A percentile compares a stretch with the other conserved stretches of the same genome.
Conservation (phyloP, 306 rosid species). For the Vachellia collinsii region DNA sequence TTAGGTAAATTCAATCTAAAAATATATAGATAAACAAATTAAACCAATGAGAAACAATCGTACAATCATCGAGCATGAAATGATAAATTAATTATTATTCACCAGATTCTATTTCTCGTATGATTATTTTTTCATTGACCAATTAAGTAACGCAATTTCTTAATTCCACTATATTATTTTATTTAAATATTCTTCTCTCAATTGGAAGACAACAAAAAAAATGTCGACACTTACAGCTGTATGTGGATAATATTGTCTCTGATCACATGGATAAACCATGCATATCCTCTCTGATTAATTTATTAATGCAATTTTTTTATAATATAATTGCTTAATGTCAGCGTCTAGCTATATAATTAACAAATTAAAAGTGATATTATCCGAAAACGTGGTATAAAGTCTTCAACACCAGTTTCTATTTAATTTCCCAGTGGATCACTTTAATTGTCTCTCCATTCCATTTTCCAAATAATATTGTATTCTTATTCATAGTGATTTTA, state of each 20-base stretch:
- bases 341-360: background rate
- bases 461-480: conserved; percentile 32
- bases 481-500: conserved; percentile 26
- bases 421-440: conserved; percentile 16
- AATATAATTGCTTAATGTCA: conserved; percentile 20
- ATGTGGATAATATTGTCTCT: conserved; percentile 17
- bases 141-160: background rate
- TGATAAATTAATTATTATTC: background rate
- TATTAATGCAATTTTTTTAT: background rate
- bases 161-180: background rate
- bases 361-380: background rate
- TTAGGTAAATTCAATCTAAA: background rate
- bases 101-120: background rate
- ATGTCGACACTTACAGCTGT: conserved; percentile 26
- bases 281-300: conserved; percentile 7
- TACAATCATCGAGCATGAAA: background rate
- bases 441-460: conserved; percentile 19
- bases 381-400: conserved; percentile 21
- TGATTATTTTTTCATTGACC: background rate
- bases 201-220: background rate
- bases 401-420: background rate
- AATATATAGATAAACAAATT: background rate
- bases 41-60: background rate
- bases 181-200: background rate
- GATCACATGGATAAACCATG: conserved; percentile 29